Percentiles rank a stretch among this genome's conserved stretches.
phyloP scores from a whole-genome alignment of 2,329 filamentous ascomycete species.

The Macroventuria anomochaeta region DNA sequence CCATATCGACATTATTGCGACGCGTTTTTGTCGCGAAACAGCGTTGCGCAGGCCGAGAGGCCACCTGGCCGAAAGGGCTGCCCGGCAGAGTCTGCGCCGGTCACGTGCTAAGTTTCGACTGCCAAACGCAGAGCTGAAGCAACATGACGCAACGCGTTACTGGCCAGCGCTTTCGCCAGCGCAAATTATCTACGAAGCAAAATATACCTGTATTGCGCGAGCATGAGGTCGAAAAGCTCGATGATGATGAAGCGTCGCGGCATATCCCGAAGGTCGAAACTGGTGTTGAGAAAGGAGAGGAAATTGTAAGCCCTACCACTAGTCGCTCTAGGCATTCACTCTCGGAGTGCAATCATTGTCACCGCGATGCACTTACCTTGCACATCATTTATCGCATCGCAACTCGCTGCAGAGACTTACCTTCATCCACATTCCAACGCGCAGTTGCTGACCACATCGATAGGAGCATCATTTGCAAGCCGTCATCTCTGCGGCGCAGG shows the following conservation, averaged over 20 bases:
- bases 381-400: not conserved
- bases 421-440: conserved; percentile 5
- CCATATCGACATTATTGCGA: conserved; percentile 39
- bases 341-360: conserved; percentile 11
- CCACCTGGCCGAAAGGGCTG: conserved; percentile 30
- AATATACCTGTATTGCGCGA: conserved; percentile 86
- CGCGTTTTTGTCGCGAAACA: conserved; percentile 35
- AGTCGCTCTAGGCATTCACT: conserved; percentile 38
- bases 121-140: conserved; percentile 20
- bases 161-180: conserved; percentile 73
- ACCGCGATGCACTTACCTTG: not conserved
- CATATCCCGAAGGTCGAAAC: conserved; percentile 87
- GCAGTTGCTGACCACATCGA: conserved; percentile 27
- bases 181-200: conserved; percentile 92
- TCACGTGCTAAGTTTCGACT: conserved; percentile 34
- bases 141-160: conserved; percentile 48
- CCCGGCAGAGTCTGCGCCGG: conserved; percentile 31
- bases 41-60: conserved; percentile 28
- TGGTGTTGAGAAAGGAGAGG: conserved; percentile 95
- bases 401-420: conserved; percentile 14
- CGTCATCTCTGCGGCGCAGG: conserved; percentile 71
- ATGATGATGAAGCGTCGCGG: conserved; percentile 84
- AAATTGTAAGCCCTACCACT: conserved; percentile 77
- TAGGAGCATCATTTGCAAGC: conserved; percentile 96
- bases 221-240: conserved; percentile 83